Evolutionary conservation across 306 rosid species (phyloP), one percentile per base, ranked within the genome.

Genomic region (Prunus kanzakura): DNA sequence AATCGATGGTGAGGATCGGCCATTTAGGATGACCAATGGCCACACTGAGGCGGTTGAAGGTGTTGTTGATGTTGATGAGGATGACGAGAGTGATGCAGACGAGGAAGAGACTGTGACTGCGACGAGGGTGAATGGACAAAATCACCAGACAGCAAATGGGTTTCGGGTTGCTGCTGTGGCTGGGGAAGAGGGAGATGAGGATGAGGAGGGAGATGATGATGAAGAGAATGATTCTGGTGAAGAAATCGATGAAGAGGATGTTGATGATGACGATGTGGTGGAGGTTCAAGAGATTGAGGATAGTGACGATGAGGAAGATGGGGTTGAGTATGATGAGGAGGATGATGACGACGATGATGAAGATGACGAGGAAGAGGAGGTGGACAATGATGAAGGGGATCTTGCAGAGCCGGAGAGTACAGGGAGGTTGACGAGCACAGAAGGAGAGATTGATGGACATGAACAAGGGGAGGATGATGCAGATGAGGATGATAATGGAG

Each of bases 391-490:
- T 70, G 98, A 93, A 58, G 96, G 86, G 58, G 91, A 78, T 74
- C 32, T 88, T 32, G 91, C 86, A 0, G 95, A 64, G 60, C 94
- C 91, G 0, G 90, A 88, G 86, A 85, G 91, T 75, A 84, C 93
- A 6, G 90, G 93, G 19, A 47, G 89, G 62, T 75, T 93, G 84
- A 50, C 87, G 5, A 86, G 91, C 79, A 76, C 95, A 0, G 98
- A 93, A 32, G 98, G 98, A 1, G 98, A 93, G 85, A 93, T 93
- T 64, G 98, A 93, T 79, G 98, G 95, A 22, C 98, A 93, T 18
- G 98, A 93, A 63, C 96, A 93, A 74, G 96, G 98, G 15, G 96
- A 93, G 87, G 96, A 91, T 80, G 96, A 84, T 51, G 96, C 84
- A 4, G 92, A 86, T 10, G 98, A 91, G 43, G 96, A 93, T 76